Base-by-base conservation (phyloP, 1,139 yeast genomes). In the Arxiozyma heterogenica region DNA sequence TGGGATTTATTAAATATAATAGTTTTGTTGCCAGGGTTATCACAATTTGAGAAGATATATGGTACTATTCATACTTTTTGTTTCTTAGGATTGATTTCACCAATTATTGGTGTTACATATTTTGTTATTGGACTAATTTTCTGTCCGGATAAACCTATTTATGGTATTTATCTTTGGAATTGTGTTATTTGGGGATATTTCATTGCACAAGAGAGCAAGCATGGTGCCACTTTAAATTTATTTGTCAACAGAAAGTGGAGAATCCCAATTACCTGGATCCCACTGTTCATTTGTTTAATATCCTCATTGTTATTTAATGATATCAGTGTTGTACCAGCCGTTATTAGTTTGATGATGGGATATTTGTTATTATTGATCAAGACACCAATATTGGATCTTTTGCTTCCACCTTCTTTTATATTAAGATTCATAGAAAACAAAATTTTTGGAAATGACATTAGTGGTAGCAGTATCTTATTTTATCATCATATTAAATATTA, bases 11-110 rank as follows among this genome's bases (percentile, higher is more conserved):
- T 47, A n/a, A 49, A 52, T 49, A 18, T 48, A 9, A 17, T 45
- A 6, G 3, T 45, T 5, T 34, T 49, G 22, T 45, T 48, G 12
- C 54, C 54, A 15, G 49, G 44, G 8, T 23, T 49, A 25, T 44
- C 54, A 18, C 41, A 39, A 18, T 45, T 52, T 42, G 54, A 52
- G 41, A 44, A 41, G 22, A 38, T 44, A 11, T 42, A 21, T 17
- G 54, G 54, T 11, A 49, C 51, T 11, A 20, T 52, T 8, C 49
- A 49, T 43, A 20, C 50, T 5, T 49, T 52, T 22, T 49, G 49
- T 46, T 44, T 48, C 25, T 17, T 44, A 9, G 45, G 50, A 22
- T 43, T 45, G 25, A 21, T 48, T 27, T 41, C 51, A 20, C 27
- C 45, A 30, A 49, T 44, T 12, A 23, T 49, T 46, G 49, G 39